These are phyloP conservation scores for Dryadomyces quercus-mongolicae DNA, from an alignment of 2,329 filamentous ascomycete species.

Conservation along the genomic window DNA sequence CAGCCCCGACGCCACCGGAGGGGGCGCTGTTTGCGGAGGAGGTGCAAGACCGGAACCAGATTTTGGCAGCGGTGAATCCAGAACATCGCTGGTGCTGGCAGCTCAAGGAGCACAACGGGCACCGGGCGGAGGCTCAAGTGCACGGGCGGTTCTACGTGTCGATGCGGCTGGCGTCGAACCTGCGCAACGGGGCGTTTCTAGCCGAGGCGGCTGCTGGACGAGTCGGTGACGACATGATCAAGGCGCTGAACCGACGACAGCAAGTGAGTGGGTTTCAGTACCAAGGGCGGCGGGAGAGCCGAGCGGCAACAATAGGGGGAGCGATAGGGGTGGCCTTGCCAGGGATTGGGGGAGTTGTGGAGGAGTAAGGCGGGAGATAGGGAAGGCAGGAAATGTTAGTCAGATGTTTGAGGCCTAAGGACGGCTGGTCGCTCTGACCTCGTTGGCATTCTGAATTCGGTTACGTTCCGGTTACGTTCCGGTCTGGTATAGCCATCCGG, in stretches of 20 bases:
- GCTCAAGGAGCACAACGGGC: slow-evolving; percentile 14
- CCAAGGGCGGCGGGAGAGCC: slow-evolving; percentile 27
- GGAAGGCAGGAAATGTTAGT: no score
- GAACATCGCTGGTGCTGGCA: slow-evolving; percentile 20
- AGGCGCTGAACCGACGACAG: slow-evolving; percentile 41
- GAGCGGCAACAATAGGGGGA: slow-evolving; percentile 30
- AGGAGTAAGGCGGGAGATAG: slow-evolving; percentile 6
- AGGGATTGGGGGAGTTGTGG: slow-evolving; percentile 15
- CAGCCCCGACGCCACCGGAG: slow-evolving; percentile 8
- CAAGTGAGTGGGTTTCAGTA: slow-evolving; percentile 26
- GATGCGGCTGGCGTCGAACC: slow-evolving; percentile 36
- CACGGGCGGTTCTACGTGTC: slow-evolving; percentile 47
- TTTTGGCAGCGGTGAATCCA: not conserved
- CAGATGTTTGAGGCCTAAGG: no score
- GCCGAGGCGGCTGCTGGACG: slow-evolving; percentile 3
- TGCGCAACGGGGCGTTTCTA: slow-evolving; percentile 17
- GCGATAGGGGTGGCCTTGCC: slow-evolving; percentile 26
- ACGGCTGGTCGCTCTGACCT: no score
- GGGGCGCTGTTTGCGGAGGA: slow-evolving; percentile 18
- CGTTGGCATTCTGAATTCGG: not conserved
- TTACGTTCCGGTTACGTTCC: not conserved
- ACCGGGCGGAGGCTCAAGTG: slow-evolving; percentile 28
- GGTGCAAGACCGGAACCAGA: slow-evolving; percentile 11
- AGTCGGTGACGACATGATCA: slow-evolving; percentile 21
- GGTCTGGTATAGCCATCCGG: no score